phyloP scores from a whole-genome alignment of 1,139 yeast genomes.

The Eremothecium cymbalariae region DNA sequence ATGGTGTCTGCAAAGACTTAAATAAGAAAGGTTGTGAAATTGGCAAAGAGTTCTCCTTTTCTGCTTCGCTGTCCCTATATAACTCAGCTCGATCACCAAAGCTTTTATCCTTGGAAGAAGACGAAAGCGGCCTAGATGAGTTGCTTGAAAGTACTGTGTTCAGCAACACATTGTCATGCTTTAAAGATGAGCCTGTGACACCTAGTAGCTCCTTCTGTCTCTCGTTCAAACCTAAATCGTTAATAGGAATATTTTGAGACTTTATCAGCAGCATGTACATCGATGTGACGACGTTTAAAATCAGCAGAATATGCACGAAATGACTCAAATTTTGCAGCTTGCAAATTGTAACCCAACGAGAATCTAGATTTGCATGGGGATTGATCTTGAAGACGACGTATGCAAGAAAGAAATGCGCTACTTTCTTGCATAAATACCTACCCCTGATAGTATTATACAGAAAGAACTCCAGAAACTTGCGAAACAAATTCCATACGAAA shows the following conservation, averaged over 20 bases:
- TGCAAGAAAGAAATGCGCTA: conserved; percentile 6
- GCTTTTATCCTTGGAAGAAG: conserved; percentile 9
- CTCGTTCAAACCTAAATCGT: conserved; percentile 37
- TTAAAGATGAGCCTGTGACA: conserved; percentile 28
- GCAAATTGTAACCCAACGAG: conserved; percentile 10
- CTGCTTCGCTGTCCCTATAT: no score
- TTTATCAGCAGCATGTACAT: conserved; percentile 31
- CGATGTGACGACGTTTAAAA: conserved; percentile 35
- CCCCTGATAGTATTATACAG: conserved; percentile 21
- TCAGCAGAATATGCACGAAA: conserved; percentile 30
- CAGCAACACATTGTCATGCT: conserved; percentile 23
- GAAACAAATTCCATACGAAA: conserved; percentile 25
- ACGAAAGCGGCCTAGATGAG: conserved; percentile 25
- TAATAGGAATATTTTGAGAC: conserved; percentile 32
- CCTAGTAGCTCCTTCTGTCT: conserved; percentile 40
- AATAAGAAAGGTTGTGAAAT: conserved; percentile 25
- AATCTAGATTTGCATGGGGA: conserved; percentile 10
- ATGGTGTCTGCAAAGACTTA: conserved; percentile 29
- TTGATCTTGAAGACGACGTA: conserved; percentile 9
- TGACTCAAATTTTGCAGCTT: conserved; percentile 13
- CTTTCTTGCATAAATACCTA: conserved; percentile 8
- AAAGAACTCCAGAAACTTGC: conserved; percentile 24
- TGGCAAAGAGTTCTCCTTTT: not conserved
- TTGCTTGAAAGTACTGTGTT: conserved; percentile 26
- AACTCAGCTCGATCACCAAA: no score